phyloP scores from a whole-genome alignment of 805 yeast species.

The Pichia insulana region DNA sequence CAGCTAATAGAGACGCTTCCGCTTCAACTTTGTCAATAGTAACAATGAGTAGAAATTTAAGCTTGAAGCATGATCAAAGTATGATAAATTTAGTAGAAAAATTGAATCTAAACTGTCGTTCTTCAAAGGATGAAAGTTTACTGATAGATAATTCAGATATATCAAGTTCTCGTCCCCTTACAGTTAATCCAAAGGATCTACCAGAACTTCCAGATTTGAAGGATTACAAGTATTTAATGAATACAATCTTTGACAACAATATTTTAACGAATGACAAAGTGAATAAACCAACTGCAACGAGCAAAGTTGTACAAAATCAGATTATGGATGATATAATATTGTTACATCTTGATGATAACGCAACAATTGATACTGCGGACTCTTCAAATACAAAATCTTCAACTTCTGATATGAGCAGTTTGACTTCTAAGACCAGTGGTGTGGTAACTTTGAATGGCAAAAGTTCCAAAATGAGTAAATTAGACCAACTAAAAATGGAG shows the following conservation, averaged over 20 bases:
- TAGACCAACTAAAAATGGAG: conserved; percentile 17
- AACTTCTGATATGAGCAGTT: not conserved
- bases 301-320: not conserved
- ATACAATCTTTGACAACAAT: conserved; percentile 22
- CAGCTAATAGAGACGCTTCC: conserved; percentile 10
- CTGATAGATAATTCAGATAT: conserved; percentile 4
- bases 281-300: not conserved
- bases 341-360: not conserved
- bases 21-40: conserved; percentile 11
- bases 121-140: not conserved
- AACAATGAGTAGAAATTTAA: conserved; percentile 11
- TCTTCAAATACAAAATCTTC: not conserved
- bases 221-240: conserved; percentile 26
- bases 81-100: conserved; percentile 4
- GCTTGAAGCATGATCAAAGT: conserved; percentile 8
- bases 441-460: not conserved
- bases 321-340: conserved; percentile 2
- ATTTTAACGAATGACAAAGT: not conserved
- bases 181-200: conserved; percentile 18
- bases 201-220: conserved; percentile 23
- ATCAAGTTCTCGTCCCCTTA: conserved; percentile 6
- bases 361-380: not conserved
- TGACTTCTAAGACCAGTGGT: not conserved
- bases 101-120: not conserved
- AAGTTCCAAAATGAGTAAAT: conserved; percentile 13